Conservation (phyloP, 495 filamentous ascomycete genomes). For the Penicillium atrosanguineum region DNA sequence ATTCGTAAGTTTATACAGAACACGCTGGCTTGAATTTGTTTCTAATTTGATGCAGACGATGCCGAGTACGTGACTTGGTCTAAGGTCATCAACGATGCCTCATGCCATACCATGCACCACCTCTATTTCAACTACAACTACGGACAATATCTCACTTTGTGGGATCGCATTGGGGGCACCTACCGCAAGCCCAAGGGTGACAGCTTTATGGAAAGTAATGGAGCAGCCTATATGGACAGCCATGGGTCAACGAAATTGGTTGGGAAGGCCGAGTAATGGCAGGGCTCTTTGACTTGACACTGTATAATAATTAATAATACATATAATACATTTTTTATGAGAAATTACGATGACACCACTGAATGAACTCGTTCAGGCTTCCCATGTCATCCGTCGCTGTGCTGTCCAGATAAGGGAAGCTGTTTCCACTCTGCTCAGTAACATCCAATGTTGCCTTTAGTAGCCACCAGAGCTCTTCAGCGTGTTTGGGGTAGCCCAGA, state of each 20-base stretch:
- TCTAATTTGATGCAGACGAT: conserved; percentile 53
- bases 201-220: conserved; percentile 13
- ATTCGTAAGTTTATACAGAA: conserved; percentile 66
- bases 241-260: neutral
- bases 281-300: neutral
- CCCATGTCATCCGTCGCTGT: conserved; percentile 37
- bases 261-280: neutral
- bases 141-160: conserved; percentile 89
- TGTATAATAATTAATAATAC: conserved; percentile 3
- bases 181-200: conserved; percentile 66
- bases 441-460: conserved; percentile 31
- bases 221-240: neutral
- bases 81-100: conserved; percentile 83
- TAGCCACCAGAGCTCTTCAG: conserved; percentile 40
- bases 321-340: conserved; percentile 3
- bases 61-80: conserved; percentile 85
- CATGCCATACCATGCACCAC: conserved; percentile 94
- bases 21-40: too few species aligned
- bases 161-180: conserved; percentile 84
- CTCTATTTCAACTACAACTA: conserved; percentile 98
- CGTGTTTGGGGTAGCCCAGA: conserved; percentile 39
- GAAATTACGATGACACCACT: conserved; percentile 21
- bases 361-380: conserved; percentile 39
- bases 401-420: conserved; percentile 31
- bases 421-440: conserved; percentile 10